Percentiles rank a stretch among this genome's conserved stretches.
phyloP scores from a whole-genome alignment of 2,329 filamentous ascomycete species.

The Sporothrix curviconia region DNA sequence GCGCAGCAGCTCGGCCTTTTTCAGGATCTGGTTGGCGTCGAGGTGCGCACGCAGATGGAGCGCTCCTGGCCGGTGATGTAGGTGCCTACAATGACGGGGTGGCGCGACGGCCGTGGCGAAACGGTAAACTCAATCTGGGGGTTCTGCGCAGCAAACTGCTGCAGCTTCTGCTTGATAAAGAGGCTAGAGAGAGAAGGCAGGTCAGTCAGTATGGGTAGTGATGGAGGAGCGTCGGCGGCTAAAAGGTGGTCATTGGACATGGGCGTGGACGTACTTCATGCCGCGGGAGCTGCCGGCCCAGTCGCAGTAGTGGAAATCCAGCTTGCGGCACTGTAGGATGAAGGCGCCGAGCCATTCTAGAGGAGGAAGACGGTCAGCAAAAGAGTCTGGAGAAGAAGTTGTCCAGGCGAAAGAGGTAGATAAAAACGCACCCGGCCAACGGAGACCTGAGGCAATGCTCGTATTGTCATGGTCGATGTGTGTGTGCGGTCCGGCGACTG shows the following conservation, averaged over 20 bases:
- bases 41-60: slow-evolving; percentile 80
- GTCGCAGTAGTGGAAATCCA: slow-evolving; percentile 97
- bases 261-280: slow-evolving; percentile 67
- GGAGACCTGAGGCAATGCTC: slow-evolving; percentile 20
- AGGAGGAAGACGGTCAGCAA: not conserved
- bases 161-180: slow-evolving; percentile 73
- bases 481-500: slow-evolving; percentile 11
- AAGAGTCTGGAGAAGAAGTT: not conserved
- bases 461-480: slow-evolving; percentile 21
- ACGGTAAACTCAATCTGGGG: slow-evolving; percentile 88
- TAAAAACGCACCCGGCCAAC: slow-evolving; percentile 17
- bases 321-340: slow-evolving; percentile 91
- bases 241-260: not conserved
- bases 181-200: no score
- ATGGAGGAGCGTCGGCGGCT: no score
- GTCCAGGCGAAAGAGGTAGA: not conserved
- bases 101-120: slow-evolving; percentile 80
- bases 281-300: slow-evolving; percentile 87
- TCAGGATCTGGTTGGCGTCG: slow-evolving; percentile 68
- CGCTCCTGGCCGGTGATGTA: slow-evolving; percentile 90
- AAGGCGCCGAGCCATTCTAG: slow-evolving; percentile 96
- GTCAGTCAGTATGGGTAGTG: no score
- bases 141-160: slow-evolving; percentile 71
- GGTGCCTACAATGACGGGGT: slow-evolving; percentile 80
- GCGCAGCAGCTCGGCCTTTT: slow-evolving; percentile 69